These are phyloP conservation scores for Epicoccum nigrum DNA, from an alignment of 2,329 filamentous ascomycete genomes.

Conservation along the genomic window DNA sequence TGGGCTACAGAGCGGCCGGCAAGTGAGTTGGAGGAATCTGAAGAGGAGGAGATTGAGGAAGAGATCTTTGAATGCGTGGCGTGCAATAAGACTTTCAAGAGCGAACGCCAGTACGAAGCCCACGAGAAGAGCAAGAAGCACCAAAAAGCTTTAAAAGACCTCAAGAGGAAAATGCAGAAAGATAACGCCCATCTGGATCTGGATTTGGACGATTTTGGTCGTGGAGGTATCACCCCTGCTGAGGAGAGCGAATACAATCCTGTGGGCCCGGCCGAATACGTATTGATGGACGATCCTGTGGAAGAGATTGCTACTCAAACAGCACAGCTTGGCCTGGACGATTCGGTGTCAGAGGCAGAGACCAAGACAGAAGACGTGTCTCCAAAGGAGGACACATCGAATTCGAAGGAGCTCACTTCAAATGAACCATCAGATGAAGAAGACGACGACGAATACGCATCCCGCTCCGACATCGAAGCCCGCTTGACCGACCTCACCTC, in stretches of 20 bases:
- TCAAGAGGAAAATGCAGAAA: constrained; percentile 81
- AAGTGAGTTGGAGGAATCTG: constrained; percentile 61
- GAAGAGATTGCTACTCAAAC: constrained; percentile 27
- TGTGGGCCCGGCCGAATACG: constrained; percentile 30
- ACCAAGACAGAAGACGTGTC: constrained; percentile 33
- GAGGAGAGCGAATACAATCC: constrained; percentile 27
- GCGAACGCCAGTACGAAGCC: constrained; percentile 86
- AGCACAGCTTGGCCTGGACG: constrained; percentile 21
- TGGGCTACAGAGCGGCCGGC: constrained; percentile 72
- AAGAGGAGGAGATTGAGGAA: constrained; percentile 52
- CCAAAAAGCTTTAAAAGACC: constrained; percentile 78
- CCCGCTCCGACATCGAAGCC: constrained; percentile 45
- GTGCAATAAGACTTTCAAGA: constrained; percentile 76
- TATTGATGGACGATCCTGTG: constrained; percentile 20
- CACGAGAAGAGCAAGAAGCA: constrained; percentile 99
- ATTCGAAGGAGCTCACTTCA: neutral
- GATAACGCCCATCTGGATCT: constrained; percentile 71
- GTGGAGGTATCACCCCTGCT: constrained; percentile 42
- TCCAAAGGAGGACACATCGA: neutral
- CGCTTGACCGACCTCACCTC: constrained; percentile 33
- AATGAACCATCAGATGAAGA: constrained; percentile 31
- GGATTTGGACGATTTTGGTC: constrained; percentile 49
- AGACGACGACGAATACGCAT: constrained; percentile 46
- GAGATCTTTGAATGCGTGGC: constrained; percentile 67
- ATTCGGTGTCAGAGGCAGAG: constrained; percentile 20